Evolutionary conservation across 208 protist species (phyloP), one percentile per base, ranked within the genome.

Genomic region (Borovskyia barvae): DNA sequence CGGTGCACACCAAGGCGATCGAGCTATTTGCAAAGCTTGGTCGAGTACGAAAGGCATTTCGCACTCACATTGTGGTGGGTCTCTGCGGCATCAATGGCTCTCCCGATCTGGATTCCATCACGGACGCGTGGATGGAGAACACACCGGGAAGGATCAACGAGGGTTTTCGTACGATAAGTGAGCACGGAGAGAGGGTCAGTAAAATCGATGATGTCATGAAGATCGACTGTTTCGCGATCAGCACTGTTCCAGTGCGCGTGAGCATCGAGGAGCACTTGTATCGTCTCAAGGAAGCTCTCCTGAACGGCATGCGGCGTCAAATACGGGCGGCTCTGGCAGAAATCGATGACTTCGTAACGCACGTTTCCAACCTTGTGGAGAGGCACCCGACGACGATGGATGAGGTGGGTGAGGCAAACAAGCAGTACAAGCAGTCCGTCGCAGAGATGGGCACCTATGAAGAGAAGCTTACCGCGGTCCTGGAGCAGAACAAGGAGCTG

Each of bases 161-260:
- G 30, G 95, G 93, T 33, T 96, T 98, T 62, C 68, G 74, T 50
- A 78, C 93, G 37, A 75, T 98, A 6, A 93, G 96, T 68, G 77
- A 92, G 8, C 92, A 93, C 55, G 55, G 71, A 9, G 62, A 73
- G 37, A 96, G 97, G 68, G 65, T 94, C 24, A 67, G 87, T 39
- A 82, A 80, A 52, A 90, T 99, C 41, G 94, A 97, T 42, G 84
- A 95, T 56, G 61, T 63, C 8, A 86, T 95, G 55, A 82, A 87
- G 58, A 80, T 98, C 9, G 95, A 97, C 73, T 97, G 95, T 75
- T 95, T 98, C 51, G 77, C 80, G 26, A 82, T 98, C 50, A 93
- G 84, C 62, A 96, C 87, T 9, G 73, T 92, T 19, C 90, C 90
- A 2, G 80, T 98, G 30, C 98, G 97, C 75, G 82, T 80, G 0